Conservation (phyloP, 768 basidiomycete species). For the Boletus rufocinnamomeus region DNA sequence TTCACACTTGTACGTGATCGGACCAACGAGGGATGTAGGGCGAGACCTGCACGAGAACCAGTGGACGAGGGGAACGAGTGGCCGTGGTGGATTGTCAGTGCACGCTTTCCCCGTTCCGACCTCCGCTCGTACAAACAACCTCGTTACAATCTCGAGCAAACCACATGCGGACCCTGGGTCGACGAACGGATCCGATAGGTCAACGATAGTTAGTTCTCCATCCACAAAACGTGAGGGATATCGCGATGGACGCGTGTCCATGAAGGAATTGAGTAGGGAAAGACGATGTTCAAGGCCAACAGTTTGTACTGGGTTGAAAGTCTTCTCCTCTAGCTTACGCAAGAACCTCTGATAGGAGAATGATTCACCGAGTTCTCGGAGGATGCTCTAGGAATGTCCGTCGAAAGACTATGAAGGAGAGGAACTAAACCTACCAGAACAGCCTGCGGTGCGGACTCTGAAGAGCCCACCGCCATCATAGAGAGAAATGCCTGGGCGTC, state of each 20-base stretch:
- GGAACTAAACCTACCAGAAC: conserved; percentile 47
- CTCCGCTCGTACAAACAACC: conserved; percentile 59
- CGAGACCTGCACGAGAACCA: too few species aligned
- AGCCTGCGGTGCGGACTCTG: conserved; percentile 59
- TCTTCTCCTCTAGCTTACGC: conserved; percentile 42
- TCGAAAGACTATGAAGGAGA: neutral
- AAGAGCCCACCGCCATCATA: conserved; percentile 66
- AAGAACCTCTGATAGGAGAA: conserved; percentile 54
- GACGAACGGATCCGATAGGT: conserved; percentile 69
- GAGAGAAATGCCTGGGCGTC: conserved; percentile 66
- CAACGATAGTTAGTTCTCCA: conserved; percentile 63
- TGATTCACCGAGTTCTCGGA: conserved; percentile 59
- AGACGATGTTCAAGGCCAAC: conserved; percentile 60
- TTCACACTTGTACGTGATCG: too few species aligned
- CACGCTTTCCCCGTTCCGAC: conserved; percentile 63
- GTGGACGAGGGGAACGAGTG: too few species aligned
- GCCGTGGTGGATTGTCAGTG: too few species aligned
- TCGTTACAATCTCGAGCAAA: conserved; percentile 63
- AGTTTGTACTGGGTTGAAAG: conserved; percentile 57
- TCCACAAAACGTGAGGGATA: conserved; percentile 43
- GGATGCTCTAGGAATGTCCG: conserved; percentile 42
- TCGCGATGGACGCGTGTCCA: conserved; percentile 33
- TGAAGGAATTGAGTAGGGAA: conserved; percentile 54
- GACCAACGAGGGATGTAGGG: too few species aligned
- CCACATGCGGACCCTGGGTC: conserved; percentile 64